Base-by-base conservation (phyloP, 2,329 filamentous ascomycete species). In the Cyclaneusma minus region DNA sequence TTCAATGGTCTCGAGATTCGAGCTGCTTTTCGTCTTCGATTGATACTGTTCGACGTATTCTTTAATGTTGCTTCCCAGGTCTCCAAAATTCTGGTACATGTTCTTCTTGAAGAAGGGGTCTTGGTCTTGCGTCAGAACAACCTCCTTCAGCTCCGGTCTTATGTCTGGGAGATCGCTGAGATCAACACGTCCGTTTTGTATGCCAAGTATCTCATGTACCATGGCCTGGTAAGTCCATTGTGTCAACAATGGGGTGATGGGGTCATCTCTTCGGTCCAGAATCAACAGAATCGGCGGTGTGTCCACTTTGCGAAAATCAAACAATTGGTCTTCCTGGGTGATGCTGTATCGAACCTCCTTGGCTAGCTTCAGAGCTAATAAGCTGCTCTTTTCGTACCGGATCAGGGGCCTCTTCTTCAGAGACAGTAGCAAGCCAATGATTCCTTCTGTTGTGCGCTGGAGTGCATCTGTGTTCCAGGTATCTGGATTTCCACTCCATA, bases 181-280 rank as follows among this genome's bases (percentile, higher is more conserved):
- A 45, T 93, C 79, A 1, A 98, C 89, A 26, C 87, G 69, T n/a
- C 89, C 89, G 48, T 95, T 95, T 31, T 80, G 70, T 38, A 98
- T 93, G 4, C 89, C 89, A 8, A 98, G 62, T 2, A 95, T 58
- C 45, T 98, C 89, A 48, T 98, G 89, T 1, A 98, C 89, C 85
- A 98, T 98, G n/a, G 89, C 89, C 54, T 98, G 89, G 45, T 98
- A 98, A 14, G 89, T 98, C 89, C 89, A 98, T 49, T 98, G 89
- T 3, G 84, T 93, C 25, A 98, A 64, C 7, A 98, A 58, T 0
- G 89, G 89, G 3, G 89, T 98, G 26, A 95, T 79, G 0, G 89
- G 87, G 43, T 98, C 89, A 46, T 94, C 85, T 49, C 89, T 70
- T 21, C 89, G 72, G 52, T 98, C 89, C 16, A 98, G 56, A 28